Base-by-base conservation (phyloP, 352 stramenopile species). In the Pythium phragmitis region DNA sequence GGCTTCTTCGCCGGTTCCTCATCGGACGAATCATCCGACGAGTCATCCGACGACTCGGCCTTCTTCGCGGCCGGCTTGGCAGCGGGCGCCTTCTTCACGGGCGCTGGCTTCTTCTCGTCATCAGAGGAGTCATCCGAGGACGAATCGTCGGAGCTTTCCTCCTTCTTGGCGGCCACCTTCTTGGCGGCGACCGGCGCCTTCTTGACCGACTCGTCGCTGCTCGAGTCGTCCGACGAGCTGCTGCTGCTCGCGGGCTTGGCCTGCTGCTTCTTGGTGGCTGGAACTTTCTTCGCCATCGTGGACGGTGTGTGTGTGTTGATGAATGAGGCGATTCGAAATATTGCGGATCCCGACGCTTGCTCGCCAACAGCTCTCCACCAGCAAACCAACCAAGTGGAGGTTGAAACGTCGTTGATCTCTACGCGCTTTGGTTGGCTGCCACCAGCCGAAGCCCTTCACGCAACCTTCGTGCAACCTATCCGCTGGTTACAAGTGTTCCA, bases 1-100 rank as follows among this genome's bases (percentile, higher is more conserved):
- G 63, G 60, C 57, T 76, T 69, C 36, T 75, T 50, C 7, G 43
- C 19, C 14, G 16, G 3, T 39, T 83, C 74, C 21, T 82, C 79
- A 42, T 79, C 64, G 36, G 61, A 70, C 13, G 68, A 77, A 30
- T 65, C 74, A 26, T 87, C 73, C 51, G 71, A 81, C 28, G 68
- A 80, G 49, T 66, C 69, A 17, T 72, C 63, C 42, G 69, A 76
- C 36, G 66, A 75, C 39, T 71, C 68, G 50, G 64, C 73, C 71
- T 89, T 92, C 76, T 92, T 92, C 34, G 72, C 47, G 33, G 43
- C 67, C 52, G 74, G 76, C 65, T 79, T 76, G 17, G 65, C 65
- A 7, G 43, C 21, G 17, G 43, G n/a, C 17, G 43, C 43, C 43
- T 50, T 50, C 43, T 50, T 50, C 12, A 61, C 34, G 21, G 37